Evolutionary conservation across 305 asterid genomes (phyloP).

Genomic region (Fraxinus ornus): DNA sequence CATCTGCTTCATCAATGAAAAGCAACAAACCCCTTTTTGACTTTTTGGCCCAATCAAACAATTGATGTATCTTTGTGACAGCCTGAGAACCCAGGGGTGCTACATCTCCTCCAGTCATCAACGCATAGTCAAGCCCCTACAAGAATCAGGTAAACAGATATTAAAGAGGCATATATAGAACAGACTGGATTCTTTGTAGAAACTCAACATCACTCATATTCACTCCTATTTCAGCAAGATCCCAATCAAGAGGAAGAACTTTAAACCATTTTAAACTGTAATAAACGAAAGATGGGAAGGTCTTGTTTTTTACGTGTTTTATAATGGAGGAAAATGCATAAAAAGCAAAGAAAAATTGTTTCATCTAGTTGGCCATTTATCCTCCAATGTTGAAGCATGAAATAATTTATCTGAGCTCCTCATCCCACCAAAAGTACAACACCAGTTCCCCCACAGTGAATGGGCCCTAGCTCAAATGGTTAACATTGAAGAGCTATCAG

Average conservation of each 20-base stretch:
- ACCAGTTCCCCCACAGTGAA: neutral
- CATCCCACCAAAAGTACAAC: neutral
- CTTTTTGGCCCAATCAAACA: constrained; percentile 92
- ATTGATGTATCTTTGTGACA: constrained; percentile 91
- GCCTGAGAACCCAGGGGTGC: constrained; percentile 97
- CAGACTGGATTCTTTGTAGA: neutral
- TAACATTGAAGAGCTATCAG: neutral
- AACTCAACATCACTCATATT: neutral
- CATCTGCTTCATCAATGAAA: constrained; percentile 97
- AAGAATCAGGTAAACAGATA: constrained; percentile 25
- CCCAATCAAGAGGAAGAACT: neutral
- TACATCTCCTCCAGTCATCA: constrained; percentile 99
- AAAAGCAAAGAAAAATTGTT: neutral
- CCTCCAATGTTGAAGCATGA: neutral
- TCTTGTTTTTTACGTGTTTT: neutral
- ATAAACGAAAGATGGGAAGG: neutral
- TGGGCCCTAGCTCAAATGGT: neutral
- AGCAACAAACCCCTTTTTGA: constrained; percentile 84
- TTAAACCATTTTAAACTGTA: neutral
- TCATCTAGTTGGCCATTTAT: neutral
- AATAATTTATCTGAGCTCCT: neutral
- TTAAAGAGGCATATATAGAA: constrained; percentile 2
- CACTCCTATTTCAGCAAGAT: neutral
- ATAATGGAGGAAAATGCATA: neutral
- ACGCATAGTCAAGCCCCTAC: constrained; percentile 95